These are phyloP conservation scores for Erigeron canadensis DNA, from an alignment of 129 eudicot genomes.

Conservation along the genomic window DNA sequence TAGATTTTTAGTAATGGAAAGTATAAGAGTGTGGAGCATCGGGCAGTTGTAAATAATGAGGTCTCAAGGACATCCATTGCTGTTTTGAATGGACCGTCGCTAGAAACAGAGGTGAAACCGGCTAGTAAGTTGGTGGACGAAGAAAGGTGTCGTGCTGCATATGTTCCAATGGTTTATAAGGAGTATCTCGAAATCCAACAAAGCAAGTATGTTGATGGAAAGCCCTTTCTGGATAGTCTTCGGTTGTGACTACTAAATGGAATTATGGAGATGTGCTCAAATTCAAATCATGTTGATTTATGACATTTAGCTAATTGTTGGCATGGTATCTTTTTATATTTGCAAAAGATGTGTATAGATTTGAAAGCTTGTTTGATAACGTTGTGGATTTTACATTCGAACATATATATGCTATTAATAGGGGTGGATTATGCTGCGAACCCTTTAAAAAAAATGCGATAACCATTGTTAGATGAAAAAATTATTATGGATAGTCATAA, in stretches of 20 bases:
- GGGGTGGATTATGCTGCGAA: too few relatives aligned
- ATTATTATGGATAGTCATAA: too few relatives aligned
- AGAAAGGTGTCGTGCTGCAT: constrained; percentile 25
- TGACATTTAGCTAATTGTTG: too few relatives aligned
- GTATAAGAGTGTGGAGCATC: constrained; percentile 52
- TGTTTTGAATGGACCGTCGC: constrained; percentile 46
- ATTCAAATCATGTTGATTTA: too few relatives aligned
- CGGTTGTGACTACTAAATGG: constrained; percentile 4
- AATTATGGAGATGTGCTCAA: too few relatives aligned
- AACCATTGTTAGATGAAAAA: too few relatives aligned
- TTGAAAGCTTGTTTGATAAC: too few relatives aligned
- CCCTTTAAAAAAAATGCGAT: too few relatives aligned
- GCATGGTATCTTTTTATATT: too few relatives aligned
- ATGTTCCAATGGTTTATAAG: constrained; percentile 41
- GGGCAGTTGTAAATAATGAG: constrained; percentile 45
- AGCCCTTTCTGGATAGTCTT: constrained; percentile 41
- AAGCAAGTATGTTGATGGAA: constrained; percentile 34
- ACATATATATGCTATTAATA: too few relatives aligned
- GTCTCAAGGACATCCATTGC: constrained; percentile 44
- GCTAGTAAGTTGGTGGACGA: constrained; percentile 29
- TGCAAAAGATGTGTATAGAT: too few relatives aligned
- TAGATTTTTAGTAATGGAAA: constrained; percentile 62
- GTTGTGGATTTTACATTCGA: too few relatives aligned
- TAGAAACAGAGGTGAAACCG: constrained; percentile 44
- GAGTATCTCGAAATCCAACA: constrained; percentile 52